Conservation (phyloP, 2,329 filamentous ascomycete species). For the Fusarium albidum region DNA sequence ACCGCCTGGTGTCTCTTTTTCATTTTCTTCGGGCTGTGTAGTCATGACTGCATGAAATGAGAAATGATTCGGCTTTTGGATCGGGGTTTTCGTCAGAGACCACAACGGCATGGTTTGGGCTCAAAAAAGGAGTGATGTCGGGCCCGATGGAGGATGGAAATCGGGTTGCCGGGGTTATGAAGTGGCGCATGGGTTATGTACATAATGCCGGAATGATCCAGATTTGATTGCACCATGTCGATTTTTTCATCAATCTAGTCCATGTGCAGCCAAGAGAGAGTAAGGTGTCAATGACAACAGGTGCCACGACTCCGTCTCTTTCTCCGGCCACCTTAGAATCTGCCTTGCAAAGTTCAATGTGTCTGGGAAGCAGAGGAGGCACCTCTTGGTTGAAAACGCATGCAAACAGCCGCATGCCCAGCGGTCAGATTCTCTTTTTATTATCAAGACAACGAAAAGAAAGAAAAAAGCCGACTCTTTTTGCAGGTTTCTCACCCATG, state of each 20-base stretch:
- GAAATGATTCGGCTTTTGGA: slow-evolving; percentile 30
- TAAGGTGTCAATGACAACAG: not conserved
- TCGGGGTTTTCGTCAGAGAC: slow-evolving; percentile 30
- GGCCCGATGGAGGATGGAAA: slow-evolving; percentile 24
- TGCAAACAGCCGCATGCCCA: slow-evolving; percentile 30
- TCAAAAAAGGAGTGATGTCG: slow-evolving; percentile 34
- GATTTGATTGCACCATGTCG: slow-evolving; percentile 31
- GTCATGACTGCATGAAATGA: slow-evolving; percentile 22
- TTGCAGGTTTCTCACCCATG: slow-evolving; percentile 6
- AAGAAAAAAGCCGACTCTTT: slow-evolving; percentile 14
- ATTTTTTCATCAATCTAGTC: not conserved
- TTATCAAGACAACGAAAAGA: slow-evolving; percentile 31
- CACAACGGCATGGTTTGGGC: slow-evolving; percentile 25
- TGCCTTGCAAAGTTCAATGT: not conserved
- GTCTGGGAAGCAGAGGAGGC: not conserved
- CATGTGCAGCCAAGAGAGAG: no score
- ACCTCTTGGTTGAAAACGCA: slow-evolving; percentile 13
- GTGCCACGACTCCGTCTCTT: not conserved
- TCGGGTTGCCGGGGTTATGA: slow-evolving; percentile 36
- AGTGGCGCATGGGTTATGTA: slow-evolving; percentile 40
- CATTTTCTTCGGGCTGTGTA: slow-evolving; percentile 1
- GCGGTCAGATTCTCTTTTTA: slow-evolving; percentile 21
- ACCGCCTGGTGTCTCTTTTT: not conserved
- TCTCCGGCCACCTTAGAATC: no score
- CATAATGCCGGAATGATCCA: slow-evolving; percentile 42